Conservation (phyloP, 306 rosid genomes). For the Vigna reflexopilosa region DNA sequence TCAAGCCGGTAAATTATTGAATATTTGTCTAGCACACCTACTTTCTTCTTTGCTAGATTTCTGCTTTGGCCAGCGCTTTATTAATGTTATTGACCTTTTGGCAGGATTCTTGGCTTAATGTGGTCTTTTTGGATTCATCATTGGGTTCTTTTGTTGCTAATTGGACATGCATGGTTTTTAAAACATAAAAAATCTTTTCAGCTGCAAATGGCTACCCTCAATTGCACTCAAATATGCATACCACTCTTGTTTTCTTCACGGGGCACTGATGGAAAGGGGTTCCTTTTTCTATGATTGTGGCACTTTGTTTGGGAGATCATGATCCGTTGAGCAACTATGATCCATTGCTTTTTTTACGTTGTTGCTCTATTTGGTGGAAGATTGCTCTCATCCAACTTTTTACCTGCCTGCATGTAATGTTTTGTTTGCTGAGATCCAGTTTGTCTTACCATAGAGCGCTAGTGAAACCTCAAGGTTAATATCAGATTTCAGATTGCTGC, state of each 20-base stretch:
- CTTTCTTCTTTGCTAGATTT: constrained; percentile 51
- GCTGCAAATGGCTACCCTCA: constrained; percentile 52
- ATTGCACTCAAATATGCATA: constrained; percentile 49
- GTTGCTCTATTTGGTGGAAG: constrained; percentile 50
- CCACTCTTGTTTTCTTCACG: constrained; percentile 51
- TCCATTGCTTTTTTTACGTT: constrained; percentile 26
- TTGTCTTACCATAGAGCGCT: constrained; percentile 33
- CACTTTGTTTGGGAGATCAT: constrained; percentile 50
- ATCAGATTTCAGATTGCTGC: constrained; percentile 43
- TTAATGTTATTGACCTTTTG: constrained; percentile 86
- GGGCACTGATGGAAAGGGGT: constrained; percentile 48
- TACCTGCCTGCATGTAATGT: constrained; percentile 48
- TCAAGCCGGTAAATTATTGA: constrained; percentile 76
- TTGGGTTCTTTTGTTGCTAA: constrained; percentile 86
- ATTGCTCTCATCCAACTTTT: constrained; percentile 43
- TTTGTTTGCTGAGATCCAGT: constrained; percentile 61
- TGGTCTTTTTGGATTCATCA: constrained; percentile 84
- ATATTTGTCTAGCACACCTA: constrained; percentile 46
- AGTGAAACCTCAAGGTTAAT: constrained; percentile 41
- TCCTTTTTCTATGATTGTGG: constrained; percentile 52
- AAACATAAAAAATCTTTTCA: constrained; percentile 57
- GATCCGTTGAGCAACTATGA: constrained; percentile 56
- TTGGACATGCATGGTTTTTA: constrained; percentile 76
- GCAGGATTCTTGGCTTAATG: constrained; percentile 87
- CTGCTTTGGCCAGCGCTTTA: constrained; percentile 53